phyloP scores from a whole-genome alignment of 2,329 filamentous ascomycete genomes.

The Arthrobotrys sinensis region DNA sequence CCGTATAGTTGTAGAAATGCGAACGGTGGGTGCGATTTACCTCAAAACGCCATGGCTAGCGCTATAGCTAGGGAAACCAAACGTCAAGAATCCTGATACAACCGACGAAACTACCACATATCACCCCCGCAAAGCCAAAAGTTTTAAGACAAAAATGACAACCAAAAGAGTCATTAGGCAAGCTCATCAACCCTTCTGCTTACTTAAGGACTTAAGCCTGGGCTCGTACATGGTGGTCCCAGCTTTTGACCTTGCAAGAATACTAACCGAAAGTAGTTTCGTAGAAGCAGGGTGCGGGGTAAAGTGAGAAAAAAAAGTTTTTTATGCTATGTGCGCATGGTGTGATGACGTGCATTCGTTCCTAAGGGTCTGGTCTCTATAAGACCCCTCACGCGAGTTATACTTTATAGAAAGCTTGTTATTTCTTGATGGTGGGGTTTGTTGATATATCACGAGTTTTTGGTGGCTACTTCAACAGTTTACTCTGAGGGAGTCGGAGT shows the following conservation, averaged over 20 bases:
- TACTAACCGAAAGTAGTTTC: constrained; percentile 12
- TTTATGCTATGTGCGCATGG: background rate
- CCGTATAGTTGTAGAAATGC: too few species aligned
- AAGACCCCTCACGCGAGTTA: constrained; percentile 12
- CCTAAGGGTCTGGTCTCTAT: background rate
- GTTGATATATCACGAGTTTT: background rate
- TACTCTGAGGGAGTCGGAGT: background rate
- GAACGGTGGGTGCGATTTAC: too few species aligned
- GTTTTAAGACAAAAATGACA: too few species aligned
- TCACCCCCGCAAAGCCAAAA: too few species aligned
- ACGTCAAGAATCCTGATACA: too few species aligned
- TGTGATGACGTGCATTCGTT: constrained; percentile 16
- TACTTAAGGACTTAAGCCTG: too few species aligned
- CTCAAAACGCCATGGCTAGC: too few species aligned
- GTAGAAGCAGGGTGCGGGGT: constrained; percentile 9
- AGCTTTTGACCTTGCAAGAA: background rate
- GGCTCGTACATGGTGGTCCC: background rate
- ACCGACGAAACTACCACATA: too few species aligned
- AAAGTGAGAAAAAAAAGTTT: background rate
- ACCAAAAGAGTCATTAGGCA: too few species aligned
- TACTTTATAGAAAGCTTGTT: background rate
- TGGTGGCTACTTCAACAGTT: background rate
- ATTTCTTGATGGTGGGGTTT: constrained; percentile 17
- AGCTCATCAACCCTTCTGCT: too few species aligned
- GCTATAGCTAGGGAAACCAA: too few species aligned